A percentile compares a stretch with the other conserved stretches of the same genome.
Evolutionary conservation across 1,284 basidiomycete species (phyloP).

Genomic region (Clitocybe nebularis): DNA sequence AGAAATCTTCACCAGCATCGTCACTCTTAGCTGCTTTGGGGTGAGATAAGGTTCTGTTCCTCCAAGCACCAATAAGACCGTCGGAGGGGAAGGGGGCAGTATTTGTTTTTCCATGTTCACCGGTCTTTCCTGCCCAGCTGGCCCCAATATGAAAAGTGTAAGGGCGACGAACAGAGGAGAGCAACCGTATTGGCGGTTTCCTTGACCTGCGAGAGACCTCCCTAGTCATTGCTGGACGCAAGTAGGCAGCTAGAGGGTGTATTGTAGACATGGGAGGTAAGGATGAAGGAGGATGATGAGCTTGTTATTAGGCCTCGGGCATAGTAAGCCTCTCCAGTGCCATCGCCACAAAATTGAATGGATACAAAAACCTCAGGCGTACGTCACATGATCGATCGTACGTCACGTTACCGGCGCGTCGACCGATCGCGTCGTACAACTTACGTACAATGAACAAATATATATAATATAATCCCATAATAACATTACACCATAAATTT

Average conservation of each 20-base stretch:
- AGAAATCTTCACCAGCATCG: constrained; percentile 76
- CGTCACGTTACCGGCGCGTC: no score
- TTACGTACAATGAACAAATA: no score
- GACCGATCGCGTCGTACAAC: no score
- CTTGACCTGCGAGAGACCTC: constrained; percentile 13
- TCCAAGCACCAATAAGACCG: constrained; percentile 69
- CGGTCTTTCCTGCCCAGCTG: constrained; percentile 77
- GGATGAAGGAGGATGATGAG: background rate
- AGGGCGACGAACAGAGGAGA: constrained; percentile 34
- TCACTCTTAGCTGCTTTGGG: constrained; percentile 39
- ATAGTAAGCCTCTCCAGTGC: no score
- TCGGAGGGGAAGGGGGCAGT: constrained; percentile 58
- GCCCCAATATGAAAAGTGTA: constrained; percentile 71
- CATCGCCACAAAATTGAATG: no score
- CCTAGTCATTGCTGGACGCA: constrained; percentile 13
- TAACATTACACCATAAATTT: no score
- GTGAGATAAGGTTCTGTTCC: constrained; percentile 54
- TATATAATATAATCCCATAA: no score
- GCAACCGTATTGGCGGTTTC: constrained; percentile 10
- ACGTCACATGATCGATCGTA: no score
- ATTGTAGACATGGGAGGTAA: background rate
- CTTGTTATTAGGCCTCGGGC: no score
- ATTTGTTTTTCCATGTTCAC: constrained; percentile 34
- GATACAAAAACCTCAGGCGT: no score
- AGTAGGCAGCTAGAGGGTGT: constrained; percentile 6